phyloP scores from a whole-genome alignment of 202 grass and related monocot species.

The Elaeis oleifera region DNA sequence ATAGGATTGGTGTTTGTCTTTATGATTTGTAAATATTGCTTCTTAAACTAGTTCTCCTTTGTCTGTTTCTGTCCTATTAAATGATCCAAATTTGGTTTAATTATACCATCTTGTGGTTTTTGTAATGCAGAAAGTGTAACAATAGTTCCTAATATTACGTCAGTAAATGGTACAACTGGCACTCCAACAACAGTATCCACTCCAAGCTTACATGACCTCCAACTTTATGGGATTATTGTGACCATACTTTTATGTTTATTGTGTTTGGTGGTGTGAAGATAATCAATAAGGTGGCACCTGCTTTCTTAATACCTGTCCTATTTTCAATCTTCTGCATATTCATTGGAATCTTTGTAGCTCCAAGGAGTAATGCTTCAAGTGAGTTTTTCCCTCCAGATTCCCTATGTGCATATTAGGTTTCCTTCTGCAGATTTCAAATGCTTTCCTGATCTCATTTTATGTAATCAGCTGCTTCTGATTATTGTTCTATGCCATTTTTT shows the following conservation, averaged over 20 bases:
- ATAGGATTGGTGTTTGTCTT: too few relatives aligned
- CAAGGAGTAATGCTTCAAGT: slow-evolving; percentile 76
- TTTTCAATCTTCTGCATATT: slow-evolving; percentile 95
- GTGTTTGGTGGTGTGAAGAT: slow-evolving; percentile 99
- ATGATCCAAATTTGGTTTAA: too few relatives aligned
- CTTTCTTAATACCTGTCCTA: slow-evolving; percentile 87
- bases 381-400: slow-evolving; percentile 23
- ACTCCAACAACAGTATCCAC: slow-evolving; percentile 48
- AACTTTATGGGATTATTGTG: slow-evolving; percentile 91
- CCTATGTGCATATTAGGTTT: too few relatives aligned
- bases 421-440: too few relatives aligned
- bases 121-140: slow-evolving; percentile 74
- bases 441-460: too few relatives aligned
- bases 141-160: slow-evolving; percentile 60
- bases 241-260: slow-evolving; percentile 91
- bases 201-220: slow-evolving; percentile 90
- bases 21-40: too few relatives aligned
- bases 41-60: too few relatives aligned
- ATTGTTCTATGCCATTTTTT: background rate
- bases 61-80: too few relatives aligned
- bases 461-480: too few relatives aligned
- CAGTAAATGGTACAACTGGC: slow-evolving; percentile 33
- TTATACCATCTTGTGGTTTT: background rate
- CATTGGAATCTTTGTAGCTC: slow-evolving; percentile 84
- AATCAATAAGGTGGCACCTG: slow-evolving; percentile 92